Evolutionary conservation across 352 stramenopile genomes (phyloP).

Genomic region (Globisporangium acanthophoron): DNA sequence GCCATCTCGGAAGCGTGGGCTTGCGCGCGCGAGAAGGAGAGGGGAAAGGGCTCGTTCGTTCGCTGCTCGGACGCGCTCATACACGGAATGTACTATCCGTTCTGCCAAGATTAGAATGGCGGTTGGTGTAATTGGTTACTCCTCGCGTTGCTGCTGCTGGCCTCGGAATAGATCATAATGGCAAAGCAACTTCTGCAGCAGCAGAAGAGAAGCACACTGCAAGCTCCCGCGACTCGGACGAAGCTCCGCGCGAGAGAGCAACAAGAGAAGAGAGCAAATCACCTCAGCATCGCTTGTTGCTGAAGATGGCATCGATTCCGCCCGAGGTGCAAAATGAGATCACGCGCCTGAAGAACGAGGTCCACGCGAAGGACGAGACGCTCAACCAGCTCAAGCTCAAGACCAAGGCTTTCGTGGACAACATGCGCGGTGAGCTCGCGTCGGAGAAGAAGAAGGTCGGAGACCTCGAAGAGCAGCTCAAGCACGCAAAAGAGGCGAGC

Average conservation of each 20-base stretch:
- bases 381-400: conserved; percentile 81
- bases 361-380: conserved; percentile 69
- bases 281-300: background rate
- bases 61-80: no score
- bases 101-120: no score
- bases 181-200: no score
- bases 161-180: no score
- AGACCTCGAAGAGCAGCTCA: conserved; percentile 47
- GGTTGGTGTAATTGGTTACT: no score
- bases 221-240: background rate
- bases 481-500: conserved; percentile 14
- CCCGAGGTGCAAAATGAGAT: conserved; percentile 39
- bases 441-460: conserved; percentile 63
- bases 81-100: no score
- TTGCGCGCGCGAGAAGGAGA: no score
- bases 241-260: background rate
- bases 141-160: no score
- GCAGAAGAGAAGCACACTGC: background rate
- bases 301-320: conserved; percentile 6
- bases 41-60: no score
- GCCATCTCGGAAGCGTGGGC: no score
- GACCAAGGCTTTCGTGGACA: conserved; percentile 81
- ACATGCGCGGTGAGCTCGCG: conserved; percentile 58
- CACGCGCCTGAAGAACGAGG: conserved; percentile 46
- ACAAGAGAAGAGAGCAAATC: background rate